Conservation (phyloP, 305 asterid species). For the Vinca major region DNA sequence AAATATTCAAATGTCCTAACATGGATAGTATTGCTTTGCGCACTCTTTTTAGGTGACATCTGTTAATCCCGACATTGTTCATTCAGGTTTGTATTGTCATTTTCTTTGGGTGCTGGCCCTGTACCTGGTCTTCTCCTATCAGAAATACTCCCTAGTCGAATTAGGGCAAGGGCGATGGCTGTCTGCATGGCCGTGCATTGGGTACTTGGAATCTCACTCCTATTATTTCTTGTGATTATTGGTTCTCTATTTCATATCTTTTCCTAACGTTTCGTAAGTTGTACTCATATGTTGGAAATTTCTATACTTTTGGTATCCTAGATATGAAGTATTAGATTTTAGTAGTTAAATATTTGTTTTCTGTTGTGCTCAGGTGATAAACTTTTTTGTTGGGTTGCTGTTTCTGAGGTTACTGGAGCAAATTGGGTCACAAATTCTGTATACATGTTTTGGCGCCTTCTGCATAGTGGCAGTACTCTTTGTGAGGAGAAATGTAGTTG, state of each 20-base stretch:
- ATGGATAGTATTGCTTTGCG: background rate
- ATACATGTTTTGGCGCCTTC: constrained; percentile 45
- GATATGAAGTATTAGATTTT: background rate
- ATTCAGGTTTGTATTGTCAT: constrained; percentile 64
- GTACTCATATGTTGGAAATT: background rate
- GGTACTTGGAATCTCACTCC: constrained; percentile 35
- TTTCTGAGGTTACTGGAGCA: constrained; percentile 67
- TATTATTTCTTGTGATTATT: background rate
- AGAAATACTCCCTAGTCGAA: constrained; percentile 78
- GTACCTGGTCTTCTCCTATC: constrained; percentile 84
- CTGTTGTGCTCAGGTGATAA: constrained; percentile 42
- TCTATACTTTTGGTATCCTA: background rate
- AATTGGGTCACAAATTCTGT: constrained; percentile 63
- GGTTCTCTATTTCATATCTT: background rate
- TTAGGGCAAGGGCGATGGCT: constrained; percentile 94
- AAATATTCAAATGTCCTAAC: background rate
- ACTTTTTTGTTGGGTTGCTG: constrained; percentile 66
- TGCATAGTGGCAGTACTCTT: constrained; percentile 47
- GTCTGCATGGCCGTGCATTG: constrained; percentile 89
- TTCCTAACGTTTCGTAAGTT: background rate
- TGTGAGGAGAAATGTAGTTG: constrained; percentile 60
- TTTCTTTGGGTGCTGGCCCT: constrained; percentile 88
- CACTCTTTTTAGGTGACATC: constrained; percentile 8
- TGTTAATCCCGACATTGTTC: constrained; percentile 13
- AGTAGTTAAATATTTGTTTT: background rate